Percentiles rank a stretch among this genome's conserved stretches.
Evolutionary conservation across 495 filamentous ascomycete genomes (phyloP).

Genomic region (Tetracladium setigerum): DNA sequence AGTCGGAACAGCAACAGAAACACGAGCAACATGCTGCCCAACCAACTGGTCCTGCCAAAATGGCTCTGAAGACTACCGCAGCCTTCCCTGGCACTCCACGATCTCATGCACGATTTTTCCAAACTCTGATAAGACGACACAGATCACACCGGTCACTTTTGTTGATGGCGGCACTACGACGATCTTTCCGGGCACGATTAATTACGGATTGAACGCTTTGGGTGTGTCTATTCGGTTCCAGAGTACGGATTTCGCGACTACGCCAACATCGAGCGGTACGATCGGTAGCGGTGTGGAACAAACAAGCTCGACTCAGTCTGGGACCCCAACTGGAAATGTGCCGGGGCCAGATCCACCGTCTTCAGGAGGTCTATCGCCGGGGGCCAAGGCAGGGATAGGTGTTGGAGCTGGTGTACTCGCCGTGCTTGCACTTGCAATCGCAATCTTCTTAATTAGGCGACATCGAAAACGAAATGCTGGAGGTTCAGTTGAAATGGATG

Average conservation of each 20-base stretch:
- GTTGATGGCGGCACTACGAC: no score
- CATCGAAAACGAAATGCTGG: no score
- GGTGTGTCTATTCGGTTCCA: slow-evolving; percentile 1
- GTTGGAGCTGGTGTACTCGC: neutral
- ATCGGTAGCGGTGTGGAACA: neutral
- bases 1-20: neutral
- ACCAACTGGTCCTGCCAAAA: neutral
- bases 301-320: neutral
- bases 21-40: slow-evolving; percentile 6
- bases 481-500: no score
- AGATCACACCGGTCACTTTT: no score
- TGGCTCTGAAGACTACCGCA: no score
- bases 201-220: neutral
- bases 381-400: slow-evolving; percentile 6
- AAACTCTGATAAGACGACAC: no score
- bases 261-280: neutral
- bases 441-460: neutral
- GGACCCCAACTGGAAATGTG: neutral
- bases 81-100: no score
- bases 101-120: no score
- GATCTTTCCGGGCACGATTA: no score
- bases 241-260: neutral
- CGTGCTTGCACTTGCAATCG: neutral
- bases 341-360: neutral
- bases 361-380: slow-evolving; percentile 1